A percentile compares a stretch with the other conserved stretches of the same genome.
These are phyloP conservation scores for Daldinia decipiens DNA, from an alignment of 495 filamentous ascomycete genomes.

Conservation along the genomic window DNA sequence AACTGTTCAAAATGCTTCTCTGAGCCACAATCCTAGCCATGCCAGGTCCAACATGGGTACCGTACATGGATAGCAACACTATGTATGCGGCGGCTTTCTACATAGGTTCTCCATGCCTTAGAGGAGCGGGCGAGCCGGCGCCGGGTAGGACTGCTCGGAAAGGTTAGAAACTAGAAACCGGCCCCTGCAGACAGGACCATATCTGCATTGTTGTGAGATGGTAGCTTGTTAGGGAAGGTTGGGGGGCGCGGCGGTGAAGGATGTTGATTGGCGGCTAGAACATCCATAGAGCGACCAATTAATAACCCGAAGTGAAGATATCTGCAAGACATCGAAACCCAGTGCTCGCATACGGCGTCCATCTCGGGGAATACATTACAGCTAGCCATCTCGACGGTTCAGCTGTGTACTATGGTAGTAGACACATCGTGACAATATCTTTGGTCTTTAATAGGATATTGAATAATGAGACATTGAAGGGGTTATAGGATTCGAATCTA, in stretches of 20 bases:
- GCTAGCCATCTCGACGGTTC: not conserved
- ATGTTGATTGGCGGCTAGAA: conserved; percentile 20
- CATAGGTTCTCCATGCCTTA: not conserved
- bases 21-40: conserved; percentile 29
- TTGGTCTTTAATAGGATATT: not conserved
- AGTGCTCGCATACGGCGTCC: not conserved
- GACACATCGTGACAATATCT: conserved; percentile 5
- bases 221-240: conserved; percentile 11
- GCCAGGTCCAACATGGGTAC: not conserved
- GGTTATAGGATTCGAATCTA: conserved; percentile 7
- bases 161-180: conserved; percentile 9
- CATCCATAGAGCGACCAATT: not conserved
- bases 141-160: not conserved
- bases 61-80: not conserved
- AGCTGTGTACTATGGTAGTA: not conserved
- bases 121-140: not conserved
- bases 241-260: not conserved
- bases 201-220: not conserved
- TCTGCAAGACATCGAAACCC: not conserved
- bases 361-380: not conserved
- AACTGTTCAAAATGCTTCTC: conserved; percentile 5
- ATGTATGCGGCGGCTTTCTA: not conserved
- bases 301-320: conserved; percentile 16
- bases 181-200: not conserved
- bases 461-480: conserved; percentile 21